These are phyloP conservation scores for Wickerhamomyces sp. DNA, from an alignment of 1,139 yeast species.

Conservation along the genomic window DNA sequence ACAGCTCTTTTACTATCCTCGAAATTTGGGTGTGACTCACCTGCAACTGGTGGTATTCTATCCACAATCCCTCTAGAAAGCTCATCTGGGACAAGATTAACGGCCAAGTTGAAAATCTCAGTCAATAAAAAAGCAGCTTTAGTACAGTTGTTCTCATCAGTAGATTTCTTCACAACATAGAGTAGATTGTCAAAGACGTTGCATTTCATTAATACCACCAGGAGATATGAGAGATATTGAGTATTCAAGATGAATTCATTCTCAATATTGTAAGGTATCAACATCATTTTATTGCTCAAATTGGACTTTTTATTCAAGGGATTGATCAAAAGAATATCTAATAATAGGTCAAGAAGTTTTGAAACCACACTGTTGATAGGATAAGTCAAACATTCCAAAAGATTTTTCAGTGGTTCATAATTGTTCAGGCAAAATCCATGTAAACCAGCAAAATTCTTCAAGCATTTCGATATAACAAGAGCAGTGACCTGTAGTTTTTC, in stretches of 20 bases:
- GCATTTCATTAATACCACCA: constrained; percentile 50
- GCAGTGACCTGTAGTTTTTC: constrained; percentile 63
- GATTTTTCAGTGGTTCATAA: constrained; percentile 51
- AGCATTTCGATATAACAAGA: constrained; percentile 50
- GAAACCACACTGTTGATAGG: constrained; percentile 55
- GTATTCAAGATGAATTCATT: constrained; percentile 33
- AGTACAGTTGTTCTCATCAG: constrained; percentile 41
- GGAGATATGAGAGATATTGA: constrained; percentile 61
- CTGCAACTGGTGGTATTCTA: constrained; percentile 4
- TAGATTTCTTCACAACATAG: constrained; percentile 41
- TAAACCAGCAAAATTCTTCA: constrained; percentile 77
- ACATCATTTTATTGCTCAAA: constrained; percentile 17
- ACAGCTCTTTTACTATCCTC: constrained; percentile 8
- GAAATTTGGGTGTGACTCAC: not conserved
- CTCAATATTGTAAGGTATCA: constrained; percentile 25
- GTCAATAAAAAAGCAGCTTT: constrained; percentile 63
- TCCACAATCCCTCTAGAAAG: constrained; percentile 3
- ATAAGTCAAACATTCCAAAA: constrained; percentile 58
- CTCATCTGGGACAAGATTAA: constrained; percentile 37
- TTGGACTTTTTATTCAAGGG: constrained; percentile 33
- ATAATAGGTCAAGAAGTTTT: constrained; percentile 62
- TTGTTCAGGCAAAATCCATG: constrained; percentile 57
- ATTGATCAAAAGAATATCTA: constrained; percentile 60
- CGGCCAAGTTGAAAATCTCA: constrained; percentile 54
- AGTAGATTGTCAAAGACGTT: constrained; percentile 49